Evolutionary conservation across 345 rosid species (phyloP), one percentile per base, ranked within the genome.

Genomic region (Eucalyptus curtisii): DNA sequence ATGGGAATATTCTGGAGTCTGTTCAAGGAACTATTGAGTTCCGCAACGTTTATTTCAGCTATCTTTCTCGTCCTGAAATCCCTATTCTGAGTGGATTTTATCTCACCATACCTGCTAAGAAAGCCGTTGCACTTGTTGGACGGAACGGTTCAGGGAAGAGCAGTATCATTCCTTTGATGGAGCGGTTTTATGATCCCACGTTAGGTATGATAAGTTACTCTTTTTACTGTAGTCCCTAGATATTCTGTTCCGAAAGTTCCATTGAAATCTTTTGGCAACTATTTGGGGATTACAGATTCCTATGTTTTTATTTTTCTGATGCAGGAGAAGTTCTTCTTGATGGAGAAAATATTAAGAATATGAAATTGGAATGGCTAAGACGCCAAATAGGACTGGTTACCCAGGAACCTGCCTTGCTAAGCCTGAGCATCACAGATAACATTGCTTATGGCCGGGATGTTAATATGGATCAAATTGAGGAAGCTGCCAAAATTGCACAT

Each of bases 71-170:
- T 86, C 99, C 99, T 88, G 99, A 98, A 92, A 98, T 97, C 86
- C 99, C 99, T 59, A 97, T 98, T 92, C 88, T 98, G 95, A 96
- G 99, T 90, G 99, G 99, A 88, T 97, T 98, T 95, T 97, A 96
- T 92, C 99, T 98, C 79, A 98, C 99, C 37, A 97, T 98, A 53
- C 99, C 99, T 87, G 97, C 99, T 88, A 97, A 96, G 92, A 98
- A 97, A 89, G 94, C 99, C 9, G 97, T 98, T 86, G 99, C 99
- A 71, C 99, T 98, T 93, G 99, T 98, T 91, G 99, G 99, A 88
- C 94, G 99, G 95, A 98, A 97, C 90, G 99, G 99, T 76, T 98
- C 99, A 87, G 99, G 99, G 84, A 98, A 98, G 90, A 97, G 99
- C 93, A 98, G 99, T 90, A 97, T 98, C 86, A 98, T 98, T 89